Base-by-base conservation (phyloP, 176 grass and related monocot species). In the Puya raimondii region DNA sequence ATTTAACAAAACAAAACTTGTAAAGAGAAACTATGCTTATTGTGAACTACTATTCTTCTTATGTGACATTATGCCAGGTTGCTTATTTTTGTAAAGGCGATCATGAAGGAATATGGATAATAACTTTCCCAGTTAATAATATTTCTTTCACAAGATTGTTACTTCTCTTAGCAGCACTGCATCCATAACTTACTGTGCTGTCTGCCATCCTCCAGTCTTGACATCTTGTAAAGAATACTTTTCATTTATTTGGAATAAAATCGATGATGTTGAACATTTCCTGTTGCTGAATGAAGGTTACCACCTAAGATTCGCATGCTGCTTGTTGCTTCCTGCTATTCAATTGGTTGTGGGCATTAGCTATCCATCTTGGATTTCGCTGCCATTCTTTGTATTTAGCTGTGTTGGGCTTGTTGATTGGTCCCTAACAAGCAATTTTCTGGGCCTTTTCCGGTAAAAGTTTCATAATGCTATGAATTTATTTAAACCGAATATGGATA, bases 361-460 rank as follows among this genome's bases (percentile, higher is more conserved):
- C 63, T 80, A 92, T 68, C 92, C 92, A 78, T 92, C 92, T 50
- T 96, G 92, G 92, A 87, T 91, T 81, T 92, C 86, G 3, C 73
- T 96, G 67, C 92, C 92, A 9, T 96, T 96, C 83, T 96, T 96
- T 85, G 76, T 96, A 85, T 91, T 91, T 85, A 92, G 92, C 64
- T 96, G 92, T 71, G 79, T 92, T 65, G 92, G 92, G 65, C 81
- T 96, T 85, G 92, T 92, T 81, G 88, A 96, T 81, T 92, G 92
- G 88, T 96, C 92, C 63, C 73, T 96, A 80, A 96, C 92, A 74
- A 96, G 92, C 59, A 96, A 96, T 49, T 96, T 96, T 82, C 92
- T 89, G 78, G 92, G 88, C 68, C 92, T 96, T 71, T 96, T 96
- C 70, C 88, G 88, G 88, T 96, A 84, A 89, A 76, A 64, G 51